Percentiles rank a stretch among this genome's conserved stretches.
Conservation (phyloP, 352 stramenopile genomes). For the Phytophthora boehmeriae region DNA sequence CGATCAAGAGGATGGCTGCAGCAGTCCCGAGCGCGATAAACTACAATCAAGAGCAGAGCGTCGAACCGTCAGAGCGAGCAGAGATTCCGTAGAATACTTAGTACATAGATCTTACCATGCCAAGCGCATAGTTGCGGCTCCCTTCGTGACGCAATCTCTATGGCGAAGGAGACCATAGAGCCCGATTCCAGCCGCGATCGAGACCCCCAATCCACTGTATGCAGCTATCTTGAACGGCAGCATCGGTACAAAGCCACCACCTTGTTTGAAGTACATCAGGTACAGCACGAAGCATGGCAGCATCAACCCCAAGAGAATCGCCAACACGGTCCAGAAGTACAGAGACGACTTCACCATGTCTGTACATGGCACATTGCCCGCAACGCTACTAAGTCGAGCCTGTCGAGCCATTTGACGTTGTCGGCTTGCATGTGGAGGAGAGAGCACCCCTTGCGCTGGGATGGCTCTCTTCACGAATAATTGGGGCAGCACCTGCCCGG, state of each 20-base stretch:
- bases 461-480: conserved; percentile 15
- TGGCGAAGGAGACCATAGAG: conserved; percentile 64
- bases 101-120: conserved; percentile 44
- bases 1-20: conserved; percentile 48
- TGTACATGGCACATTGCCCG: conserved; percentile 23
- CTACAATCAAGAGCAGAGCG: conserved; percentile 20
- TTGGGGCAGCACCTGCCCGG: conserved; percentile 21
- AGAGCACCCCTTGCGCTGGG: conserved; percentile 23
- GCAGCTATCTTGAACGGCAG: conserved; percentile 59
- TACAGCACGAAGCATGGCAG: conserved; percentile 64
- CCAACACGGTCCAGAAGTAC: conserved; percentile 61
- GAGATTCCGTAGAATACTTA: neutral
- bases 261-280: conserved; percentile 64
- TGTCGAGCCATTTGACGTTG: neutral
- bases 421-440: conserved; percentile 14
- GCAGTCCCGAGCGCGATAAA: conserved; percentile 51
- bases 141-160: conserved; percentile 53
- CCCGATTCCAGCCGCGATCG: conserved; percentile 46
- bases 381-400: conserved; percentile 11
- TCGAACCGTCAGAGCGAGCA: neutral
- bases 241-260: conserved; percentile 51
- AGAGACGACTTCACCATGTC: conserved; percentile 45
- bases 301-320: conserved; percentile 53
- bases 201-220: conserved; percentile 48
- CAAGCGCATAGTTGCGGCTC: conserved; percentile 61